Percentiles rank a stretch among this genome's conserved stretches.
phyloP scores from a whole-genome alignment of 305 asterid species.

The Stenogyne calaminthoides region DNA sequence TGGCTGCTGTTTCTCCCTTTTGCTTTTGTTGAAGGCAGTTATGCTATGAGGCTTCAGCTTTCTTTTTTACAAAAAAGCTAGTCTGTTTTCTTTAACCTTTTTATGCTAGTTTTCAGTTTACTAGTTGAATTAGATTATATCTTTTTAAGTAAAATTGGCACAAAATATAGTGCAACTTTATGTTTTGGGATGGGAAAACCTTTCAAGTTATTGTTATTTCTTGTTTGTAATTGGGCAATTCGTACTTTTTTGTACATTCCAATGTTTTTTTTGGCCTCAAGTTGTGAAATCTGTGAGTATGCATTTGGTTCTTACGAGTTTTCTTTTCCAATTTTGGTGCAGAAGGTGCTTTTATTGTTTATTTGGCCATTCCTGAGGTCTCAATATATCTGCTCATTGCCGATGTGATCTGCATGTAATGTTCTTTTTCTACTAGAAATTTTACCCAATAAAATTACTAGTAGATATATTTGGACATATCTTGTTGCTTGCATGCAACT shows the following conservation, averaged over 20 bases:
- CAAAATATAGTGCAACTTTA: not conserved
- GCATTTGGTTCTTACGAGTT: constrained; percentile 35
- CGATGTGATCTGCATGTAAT: constrained; percentile 51
- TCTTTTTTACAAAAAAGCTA: not conserved
- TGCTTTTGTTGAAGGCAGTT: constrained; percentile 12
- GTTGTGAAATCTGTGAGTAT: constrained; percentile 14
- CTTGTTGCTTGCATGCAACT: constrained; percentile 63
- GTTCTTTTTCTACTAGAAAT: constrained; percentile 50
- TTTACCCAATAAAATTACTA: constrained; percentile 40
- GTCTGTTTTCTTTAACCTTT: not conserved
- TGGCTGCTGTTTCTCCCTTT: constrained; percentile 3
- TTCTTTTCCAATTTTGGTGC: constrained; percentile 42
- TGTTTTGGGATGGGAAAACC: constrained; percentile 9
- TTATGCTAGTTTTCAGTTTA: not conserved
- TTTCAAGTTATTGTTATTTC: not conserved
- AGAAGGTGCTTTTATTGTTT: constrained; percentile 43
- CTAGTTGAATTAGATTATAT: not conserved
- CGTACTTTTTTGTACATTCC: constrained; percentile 6
- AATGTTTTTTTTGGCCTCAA: not conserved
- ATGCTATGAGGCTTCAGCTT: constrained; percentile 18
- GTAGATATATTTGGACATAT: constrained; percentile 50
- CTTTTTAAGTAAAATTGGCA: not conserved
- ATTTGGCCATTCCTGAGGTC: constrained; percentile 44
- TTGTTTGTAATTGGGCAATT: constrained; percentile 5
- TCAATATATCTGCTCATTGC: constrained; percentile 43